Percentiles rank a stretch among this genome's conserved stretches.
Conservation (phyloP, 768 basidiomycete genomes). For the Tricholoma bakamatsutake region DNA sequence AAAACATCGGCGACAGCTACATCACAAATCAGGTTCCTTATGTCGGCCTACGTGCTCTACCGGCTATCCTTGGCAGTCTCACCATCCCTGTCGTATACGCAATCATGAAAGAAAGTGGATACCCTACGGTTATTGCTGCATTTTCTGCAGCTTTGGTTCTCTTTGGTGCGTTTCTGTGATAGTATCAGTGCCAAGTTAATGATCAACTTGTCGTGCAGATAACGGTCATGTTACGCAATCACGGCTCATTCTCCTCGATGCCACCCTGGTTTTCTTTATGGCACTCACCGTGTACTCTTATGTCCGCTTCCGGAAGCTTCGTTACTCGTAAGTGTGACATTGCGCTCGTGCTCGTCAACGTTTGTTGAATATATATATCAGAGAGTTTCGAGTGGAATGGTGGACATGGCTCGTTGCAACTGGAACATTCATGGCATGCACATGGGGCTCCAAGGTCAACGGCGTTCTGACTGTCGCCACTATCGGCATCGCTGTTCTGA, state of each 20-base stretch:
- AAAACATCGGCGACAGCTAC: constrained; percentile 94
- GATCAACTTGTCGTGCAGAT: constrained; percentile 42
- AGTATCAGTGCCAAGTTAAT: not conserved
- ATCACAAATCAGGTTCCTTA: constrained; percentile 84
- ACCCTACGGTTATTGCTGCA: constrained; percentile 83
- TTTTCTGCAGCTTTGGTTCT: constrained; percentile 84
- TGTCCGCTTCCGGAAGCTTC: constrained; percentile 89
- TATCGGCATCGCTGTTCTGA: constrained; percentile 85
- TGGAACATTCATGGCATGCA: constrained; percentile 91
- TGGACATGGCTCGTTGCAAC: constrained; percentile 92
- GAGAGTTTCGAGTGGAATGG: constrained; percentile 87
- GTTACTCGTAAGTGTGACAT: constrained; percentile 59
- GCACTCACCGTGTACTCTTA: constrained; percentile 89
- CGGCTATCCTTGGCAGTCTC: constrained; percentile 85
- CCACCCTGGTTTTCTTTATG: constrained; percentile 94
- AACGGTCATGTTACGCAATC: constrained; percentile 95
- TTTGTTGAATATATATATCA: constrained; percentile 20
- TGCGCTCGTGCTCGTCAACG: not conserved
- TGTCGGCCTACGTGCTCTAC: constrained; percentile 88
- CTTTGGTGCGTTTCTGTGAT: constrained; percentile 59
- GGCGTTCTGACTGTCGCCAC: constrained; percentile 87
- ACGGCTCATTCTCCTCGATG: constrained; percentile 94
- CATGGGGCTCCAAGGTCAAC: constrained; percentile 97
- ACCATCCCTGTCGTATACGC: constrained; percentile 89
- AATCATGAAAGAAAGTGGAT: constrained; percentile 98